Base-by-base conservation (phyloP, 129 eudicot species). In the Kitagawia praeruptora region DNA sequence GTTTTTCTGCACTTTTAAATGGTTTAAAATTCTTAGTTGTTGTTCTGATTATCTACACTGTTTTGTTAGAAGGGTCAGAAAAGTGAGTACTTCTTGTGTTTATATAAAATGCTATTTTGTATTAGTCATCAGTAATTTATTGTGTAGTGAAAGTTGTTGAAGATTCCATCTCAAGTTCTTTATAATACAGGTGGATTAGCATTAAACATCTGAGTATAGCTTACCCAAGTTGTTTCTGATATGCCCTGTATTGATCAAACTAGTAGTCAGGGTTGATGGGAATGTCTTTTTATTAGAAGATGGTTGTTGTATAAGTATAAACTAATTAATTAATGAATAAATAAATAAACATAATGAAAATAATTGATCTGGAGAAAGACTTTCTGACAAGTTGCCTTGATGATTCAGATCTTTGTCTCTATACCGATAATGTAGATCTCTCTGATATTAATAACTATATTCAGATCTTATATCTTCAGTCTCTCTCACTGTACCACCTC, bases 341-440 rank as follows among this genome's bases (percentile, higher is more conserved):
- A 67, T 64, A 27, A 64, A 67, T 64, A 27, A 64, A 28, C 2
- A 27, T 10, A 27, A 67, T 11, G 23, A 67, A 38, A 71, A 21
- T 18, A 40, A 21, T 71, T 71, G 75, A 18, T 71, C 25, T 69
- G 39, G 23, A 23, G n/a, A 69, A 48, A 25, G 82, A 74, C 49
- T 51, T 45, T 40, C 69, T 61, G 69, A 61, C 69, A 61, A 23
- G 40, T 70, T 11, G 66, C 42, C 47, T 21, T 41, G 71, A 47
- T 21, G 61, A 71, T 79, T 70, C 41, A 54, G 38, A 73, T 56
- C 39, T 73, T 74, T 80, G 83, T 80, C 83, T 80, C 39, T 25
- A 42, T 41, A 38, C 10, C 72, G 56, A 73, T 80, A 80, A 41
- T 80, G 54, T 48, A 45, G 75, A 67, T 53, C 77, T 75, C n/a